phyloP scores from a whole-genome alignment of 83 land plant species.

The Diphasiastrum complanatum region DNA sequence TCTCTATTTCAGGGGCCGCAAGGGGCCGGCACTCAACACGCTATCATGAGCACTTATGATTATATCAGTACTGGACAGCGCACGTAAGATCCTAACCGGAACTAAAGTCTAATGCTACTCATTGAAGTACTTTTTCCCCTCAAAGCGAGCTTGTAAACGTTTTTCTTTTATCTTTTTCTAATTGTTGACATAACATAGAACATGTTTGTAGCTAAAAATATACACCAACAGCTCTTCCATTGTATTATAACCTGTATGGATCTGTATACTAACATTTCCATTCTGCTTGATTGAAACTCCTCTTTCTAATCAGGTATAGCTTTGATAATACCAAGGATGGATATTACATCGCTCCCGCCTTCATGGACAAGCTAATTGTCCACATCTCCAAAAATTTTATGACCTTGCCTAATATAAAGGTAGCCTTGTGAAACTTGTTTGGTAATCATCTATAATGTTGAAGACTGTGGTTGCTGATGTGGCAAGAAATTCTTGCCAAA shows the following conservation, averaged over 20 bases:
- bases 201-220: too few species aligned
- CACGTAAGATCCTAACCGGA: slow-evolving; percentile 34
- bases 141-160: too few species aligned
- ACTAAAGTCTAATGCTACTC: not conserved
- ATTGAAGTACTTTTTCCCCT: not conserved
- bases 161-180: slow-evolving; percentile 2
- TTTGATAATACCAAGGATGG: slow-evolving; percentile 88
- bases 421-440: not conserved
- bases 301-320: slow-evolving; percentile 32
- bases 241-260: not conserved
- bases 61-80: slow-evolving; percentile 78
- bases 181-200: too few species aligned
- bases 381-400: slow-evolving; percentile 96
- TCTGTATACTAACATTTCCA: not conserved
- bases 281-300: too few species aligned
- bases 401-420: slow-evolving; percentile 89
- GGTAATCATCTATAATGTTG: too few species aligned
- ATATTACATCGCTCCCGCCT: slow-evolving; percentile 95
- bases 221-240: too few species aligned
- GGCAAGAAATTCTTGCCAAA: too few species aligned
- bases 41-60: slow-evolving; percentile 79
- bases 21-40: slow-evolving; percentile 70
- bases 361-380: slow-evolving; percentile 96
- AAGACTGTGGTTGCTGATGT: too few species aligned
- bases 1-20: slow-evolving; percentile 79